Evolutionary conservation across 2,329 filamentous ascomycete species (phyloP).

Genomic region (Paracamarosporium sp.): DNA sequence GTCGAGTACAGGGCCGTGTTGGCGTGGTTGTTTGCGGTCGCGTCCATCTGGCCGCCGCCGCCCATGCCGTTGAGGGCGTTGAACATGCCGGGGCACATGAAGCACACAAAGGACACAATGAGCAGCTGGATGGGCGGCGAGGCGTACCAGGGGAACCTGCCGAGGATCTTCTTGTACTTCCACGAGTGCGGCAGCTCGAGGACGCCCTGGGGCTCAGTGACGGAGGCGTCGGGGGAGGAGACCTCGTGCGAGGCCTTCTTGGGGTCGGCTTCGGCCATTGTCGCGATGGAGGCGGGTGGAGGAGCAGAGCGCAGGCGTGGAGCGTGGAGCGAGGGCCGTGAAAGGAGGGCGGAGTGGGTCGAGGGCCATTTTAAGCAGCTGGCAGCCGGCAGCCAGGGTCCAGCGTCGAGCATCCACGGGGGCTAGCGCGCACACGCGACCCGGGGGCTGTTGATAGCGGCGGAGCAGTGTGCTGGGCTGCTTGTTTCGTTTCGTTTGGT

Average conservation of each 20-base stretch:
- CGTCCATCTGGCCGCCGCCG: slow-evolving; percentile 56
- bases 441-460: not conserved
- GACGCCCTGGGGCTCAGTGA: slow-evolving; percentile 35
- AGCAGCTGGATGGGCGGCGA: slow-evolving; percentile 57
- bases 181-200: slow-evolving; percentile 51
- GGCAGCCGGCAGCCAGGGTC: slow-evolving; percentile 27
- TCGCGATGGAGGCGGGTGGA: not conserved
- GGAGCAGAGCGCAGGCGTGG: slow-evolving; percentile 6
- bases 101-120: slow-evolving; percentile 60
- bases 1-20: slow-evolving; percentile 76
- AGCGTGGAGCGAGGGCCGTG: slow-evolving; percentile 20
- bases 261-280: slow-evolving; percentile 32
- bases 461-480: not conserved
- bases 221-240: slow-evolving; percentile 37
- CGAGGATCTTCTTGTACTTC: slow-evolving; percentile 56
- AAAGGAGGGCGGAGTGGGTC: slow-evolving; percentile 27
- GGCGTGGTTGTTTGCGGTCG: slow-evolving; percentile 68
- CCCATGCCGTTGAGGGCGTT: slow-evolving; percentile 60
- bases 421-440: slow-evolving; percentile 36
- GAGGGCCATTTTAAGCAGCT: slow-evolving; percentile 31
- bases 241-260: slow-evolving; percentile 36
- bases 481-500: slow-evolving; percentile 1
- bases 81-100: slow-evolving; percentile 63
- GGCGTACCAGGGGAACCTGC: slow-evolving; percentile 57
- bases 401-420: slow-evolving; percentile 22